Conservation (phyloP, 1,284 basidiomycete species). For the Austroboletus niveus region DNA sequence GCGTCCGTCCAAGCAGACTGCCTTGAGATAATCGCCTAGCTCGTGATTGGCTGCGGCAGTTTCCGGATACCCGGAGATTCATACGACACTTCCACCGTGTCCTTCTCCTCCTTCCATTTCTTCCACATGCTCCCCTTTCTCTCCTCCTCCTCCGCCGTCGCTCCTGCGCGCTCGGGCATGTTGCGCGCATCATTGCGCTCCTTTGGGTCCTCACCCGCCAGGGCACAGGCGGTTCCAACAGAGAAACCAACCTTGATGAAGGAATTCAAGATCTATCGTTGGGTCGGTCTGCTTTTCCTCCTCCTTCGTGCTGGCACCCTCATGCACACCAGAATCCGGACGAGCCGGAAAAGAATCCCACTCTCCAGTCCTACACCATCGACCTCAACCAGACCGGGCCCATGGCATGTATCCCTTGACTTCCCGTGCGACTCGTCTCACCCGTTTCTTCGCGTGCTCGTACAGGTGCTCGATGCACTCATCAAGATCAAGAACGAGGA, state of each 20-base stretch:
- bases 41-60: constrained; percentile 24
- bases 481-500: too few species aligned
- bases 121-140: constrained; percentile 15
- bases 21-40: background rate
- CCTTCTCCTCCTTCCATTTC: background rate
- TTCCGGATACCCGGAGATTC: constrained; percentile 15
- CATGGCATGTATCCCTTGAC: constrained; percentile 62
- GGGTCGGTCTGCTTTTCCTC: constrained; percentile 34
- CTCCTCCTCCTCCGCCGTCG: background rate
- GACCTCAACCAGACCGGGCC: constrained; percentile 95
- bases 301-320: background rate
- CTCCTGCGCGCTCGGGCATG: constrained; percentile 2
- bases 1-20: background rate
- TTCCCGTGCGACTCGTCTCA: too few species aligned
- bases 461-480: too few species aligned
- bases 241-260: constrained; percentile 49
- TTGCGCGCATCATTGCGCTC: constrained; percentile 28
- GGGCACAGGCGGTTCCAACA: background rate
- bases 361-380: constrained; percentile 88
- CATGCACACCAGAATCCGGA: constrained; percentile 80
- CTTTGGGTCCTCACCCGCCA: constrained; percentile 43
- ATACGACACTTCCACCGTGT: constrained; percentile 12
- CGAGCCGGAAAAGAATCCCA: constrained; percentile 89
- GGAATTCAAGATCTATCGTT: too few species aligned
- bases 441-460: too few species aligned